Conservation (phyloP, 371 early-diverging fungal genomes). For the Quaeritorhiza haematococci region DNA sequence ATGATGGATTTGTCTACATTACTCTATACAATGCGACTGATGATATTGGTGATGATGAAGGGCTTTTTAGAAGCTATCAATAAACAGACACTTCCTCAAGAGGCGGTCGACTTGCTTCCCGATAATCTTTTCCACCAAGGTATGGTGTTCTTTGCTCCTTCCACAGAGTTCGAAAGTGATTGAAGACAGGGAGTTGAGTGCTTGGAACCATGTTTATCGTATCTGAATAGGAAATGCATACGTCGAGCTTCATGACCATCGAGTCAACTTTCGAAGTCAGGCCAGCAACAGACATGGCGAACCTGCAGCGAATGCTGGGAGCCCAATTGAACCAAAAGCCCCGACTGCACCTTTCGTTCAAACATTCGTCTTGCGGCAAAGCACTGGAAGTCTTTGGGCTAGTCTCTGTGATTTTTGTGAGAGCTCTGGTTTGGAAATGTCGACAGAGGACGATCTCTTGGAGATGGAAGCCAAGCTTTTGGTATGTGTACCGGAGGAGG, state of each 20-base stretch:
- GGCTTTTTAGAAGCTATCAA: conserved; percentile 18
- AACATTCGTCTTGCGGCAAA: too few relatives aligned
- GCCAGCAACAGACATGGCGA: too few relatives aligned
- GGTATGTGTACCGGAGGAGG: conserved; percentile 9
- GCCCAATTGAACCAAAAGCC: too few relatives aligned
- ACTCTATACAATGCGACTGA: neutral
- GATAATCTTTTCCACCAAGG: conserved; percentile 17
- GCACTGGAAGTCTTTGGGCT: neutral
- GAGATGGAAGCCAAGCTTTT: conserved; percentile 19
- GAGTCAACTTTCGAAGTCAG: conserved; percentile 1
- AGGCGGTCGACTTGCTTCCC: conserved; percentile 11
- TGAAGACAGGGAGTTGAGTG: too few relatives aligned
- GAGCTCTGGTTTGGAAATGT: neutral
- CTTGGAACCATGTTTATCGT: conserved; percentile 1
- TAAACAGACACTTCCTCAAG: conserved; percentile 15
- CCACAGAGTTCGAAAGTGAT: too few relatives aligned
- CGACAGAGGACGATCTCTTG: conserved; percentile 17
- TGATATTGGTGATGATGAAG: neutral
- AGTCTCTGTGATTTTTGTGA: neutral
- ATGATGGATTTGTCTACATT: neutral
- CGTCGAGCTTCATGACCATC: conserved; percentile 11
- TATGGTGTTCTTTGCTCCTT: neutral
- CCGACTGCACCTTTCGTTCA: too few relatives aligned
- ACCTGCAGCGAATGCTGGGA: too few relatives aligned
- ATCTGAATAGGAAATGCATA: neutral